phyloP scores from a whole-genome alignment of 1,284 basidiomycete species.

The Ustilago esculenta region DNA sequence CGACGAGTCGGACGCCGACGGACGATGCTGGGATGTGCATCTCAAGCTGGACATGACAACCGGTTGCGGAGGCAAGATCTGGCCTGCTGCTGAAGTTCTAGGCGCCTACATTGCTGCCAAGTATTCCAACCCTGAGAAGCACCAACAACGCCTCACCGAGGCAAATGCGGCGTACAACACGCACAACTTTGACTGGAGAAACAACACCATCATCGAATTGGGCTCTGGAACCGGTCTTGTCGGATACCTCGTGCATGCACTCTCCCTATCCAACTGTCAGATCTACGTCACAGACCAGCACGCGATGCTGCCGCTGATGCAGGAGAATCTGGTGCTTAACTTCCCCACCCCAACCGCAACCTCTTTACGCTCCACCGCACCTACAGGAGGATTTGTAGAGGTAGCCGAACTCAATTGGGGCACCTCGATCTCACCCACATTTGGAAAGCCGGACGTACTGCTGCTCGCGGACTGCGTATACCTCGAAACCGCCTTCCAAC shows the following conservation, averaged over 20 bases:
- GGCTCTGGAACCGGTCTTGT: slow-evolving; percentile 88
- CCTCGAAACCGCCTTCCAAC: slow-evolving; percentile 85
- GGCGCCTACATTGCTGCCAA: slow-evolving; percentile 50
- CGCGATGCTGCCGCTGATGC: slow-evolving; percentile 67
- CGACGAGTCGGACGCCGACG: background rate
- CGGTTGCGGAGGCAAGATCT: slow-evolving; percentile 89
- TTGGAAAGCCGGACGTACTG: slow-evolving; percentile 72
- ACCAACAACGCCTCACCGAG: background rate
- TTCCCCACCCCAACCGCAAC: slow-evolving; percentile 1
- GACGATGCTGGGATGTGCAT: slow-evolving; percentile 59
- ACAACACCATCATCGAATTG: slow-evolving; percentile 76
- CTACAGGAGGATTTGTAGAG: background rate
- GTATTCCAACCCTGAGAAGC: slow-evolving; percentile 6
- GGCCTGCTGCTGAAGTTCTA: slow-evolving; percentile 88
- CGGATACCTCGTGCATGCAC: slow-evolving; percentile 79
- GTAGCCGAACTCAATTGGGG: slow-evolving; percentile 53
- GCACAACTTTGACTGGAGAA: slow-evolving; percentile 37
- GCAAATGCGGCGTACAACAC: slow-evolving; percentile 8
- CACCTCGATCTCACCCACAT: slow-evolving; percentile 55
- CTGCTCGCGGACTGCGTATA: slow-evolving; percentile 82
- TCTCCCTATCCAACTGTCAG: slow-evolving; percentile 70
- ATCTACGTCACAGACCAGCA: slow-evolving; percentile 86
- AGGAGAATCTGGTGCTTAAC: slow-evolving; percentile 54
- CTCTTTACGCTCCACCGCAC: background rate
- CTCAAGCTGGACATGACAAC: slow-evolving; percentile 79